A percentile compares a stretch with the other conserved stretches of the same genome.
These are phyloP conservation scores for Pisolithus albus DNA, from an alignment of 768 basidiomycete genomes.

Conservation along the genomic window DNA sequence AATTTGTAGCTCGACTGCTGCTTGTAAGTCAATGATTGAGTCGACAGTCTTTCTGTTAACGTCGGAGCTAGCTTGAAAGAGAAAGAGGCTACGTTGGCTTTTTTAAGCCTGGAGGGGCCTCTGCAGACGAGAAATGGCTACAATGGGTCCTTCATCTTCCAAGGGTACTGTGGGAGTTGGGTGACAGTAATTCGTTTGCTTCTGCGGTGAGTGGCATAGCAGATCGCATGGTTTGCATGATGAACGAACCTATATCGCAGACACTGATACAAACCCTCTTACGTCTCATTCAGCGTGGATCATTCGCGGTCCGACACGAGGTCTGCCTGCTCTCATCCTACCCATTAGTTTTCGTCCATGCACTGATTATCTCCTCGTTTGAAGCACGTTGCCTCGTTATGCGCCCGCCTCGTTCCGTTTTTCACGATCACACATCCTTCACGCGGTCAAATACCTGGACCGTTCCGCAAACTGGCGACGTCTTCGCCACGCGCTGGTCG, in stretches of 20 bases:
- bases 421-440: conserved; percentile 73
- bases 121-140: conserved; percentile 31
- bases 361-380: conserved; percentile 8
- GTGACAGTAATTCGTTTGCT: conserved; percentile 43
- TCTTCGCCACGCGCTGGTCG: conserved; percentile 36
- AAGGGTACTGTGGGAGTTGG: conserved; percentile 80
- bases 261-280: conserved; percentile 58
- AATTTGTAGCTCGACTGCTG: conserved; percentile 66
- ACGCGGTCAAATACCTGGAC: conserved; percentile 69
- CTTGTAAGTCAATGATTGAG: conserved; percentile 42
- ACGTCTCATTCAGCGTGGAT: conserved; percentile 50
- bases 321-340: conserved; percentile 28
- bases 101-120: conserved; percentile 33
- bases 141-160: conserved; percentile 77
- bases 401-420: conserved; percentile 50
- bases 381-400: conserved; percentile 35
- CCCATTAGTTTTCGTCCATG: conserved; percentile 3
- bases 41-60: conserved; percentile 2
- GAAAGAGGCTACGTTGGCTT: conserved; percentile 46
- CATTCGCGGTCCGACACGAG: conserved; percentile 36
- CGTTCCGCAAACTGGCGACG: conserved; percentile 61
- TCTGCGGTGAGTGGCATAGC: conserved; percentile 48
- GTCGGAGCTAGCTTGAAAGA: conserved; percentile 47
- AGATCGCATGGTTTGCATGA: neutral
- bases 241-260: conserved; percentile 25